These are phyloP conservation scores for Tuber indicum DNA, from an alignment of 495 filamentous ascomycete genomes.

Conservation along the genomic window DNA sequence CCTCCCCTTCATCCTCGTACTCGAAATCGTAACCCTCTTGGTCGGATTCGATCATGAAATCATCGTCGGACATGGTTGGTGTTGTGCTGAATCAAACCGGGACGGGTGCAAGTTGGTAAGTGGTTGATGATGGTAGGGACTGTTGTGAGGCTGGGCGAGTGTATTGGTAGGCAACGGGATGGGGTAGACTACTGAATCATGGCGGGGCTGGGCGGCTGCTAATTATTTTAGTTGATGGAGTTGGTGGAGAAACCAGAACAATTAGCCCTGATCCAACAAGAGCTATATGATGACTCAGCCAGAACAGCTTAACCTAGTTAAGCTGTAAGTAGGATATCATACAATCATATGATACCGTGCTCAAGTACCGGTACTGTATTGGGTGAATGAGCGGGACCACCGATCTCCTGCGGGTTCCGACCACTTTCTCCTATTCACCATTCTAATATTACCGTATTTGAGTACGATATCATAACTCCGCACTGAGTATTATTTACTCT, in stretches of 20 bases:
- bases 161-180: neutral
- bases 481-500: neutral
- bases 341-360: too few relatives aligned
- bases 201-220: neutral
- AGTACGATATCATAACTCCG: too few relatives aligned
- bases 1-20: constrained; percentile 85
- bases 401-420: neutral
- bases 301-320: neutral
- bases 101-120: neutral
- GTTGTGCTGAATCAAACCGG: neutral
- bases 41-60: constrained; percentile 98
- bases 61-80: constrained; percentile 84
- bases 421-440: neutral
- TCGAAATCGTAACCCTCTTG: constrained; percentile 97
- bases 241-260: neutral
- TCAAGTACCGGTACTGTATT: neutral
- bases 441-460: neutral
- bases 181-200: neutral
- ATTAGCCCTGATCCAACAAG: neutral
- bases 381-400: neutral
- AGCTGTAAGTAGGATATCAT: too few relatives aligned
- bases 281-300: neutral
- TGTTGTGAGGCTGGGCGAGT: neutral
- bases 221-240: neutral
- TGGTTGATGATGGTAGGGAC: neutral